Evolutionary conservation across 2,329 filamentous ascomycete species (phyloP), one percentile per base, ranked within the genome.

Genomic region (Colletotrichum cordylinicola): DNA sequence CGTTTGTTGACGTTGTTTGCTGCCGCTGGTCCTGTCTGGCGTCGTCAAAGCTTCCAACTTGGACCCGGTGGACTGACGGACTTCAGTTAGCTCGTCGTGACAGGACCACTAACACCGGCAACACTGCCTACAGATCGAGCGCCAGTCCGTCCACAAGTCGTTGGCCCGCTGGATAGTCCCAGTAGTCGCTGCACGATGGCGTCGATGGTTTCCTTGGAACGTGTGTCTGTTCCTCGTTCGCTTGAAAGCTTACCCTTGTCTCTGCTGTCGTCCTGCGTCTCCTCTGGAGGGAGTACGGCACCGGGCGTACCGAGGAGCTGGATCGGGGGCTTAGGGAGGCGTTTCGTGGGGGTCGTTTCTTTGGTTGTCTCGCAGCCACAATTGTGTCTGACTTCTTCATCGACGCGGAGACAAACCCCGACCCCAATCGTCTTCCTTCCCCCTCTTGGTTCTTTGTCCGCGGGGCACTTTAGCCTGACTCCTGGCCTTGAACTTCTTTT

Each of bases 401-500:
- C 39, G 5, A 48, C 39, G 39, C 39, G 18, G 18, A 48, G 67
- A 24, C 55, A 69, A 64, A 64, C 64, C 15, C 58, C 60, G 60
- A 48, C 52, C 21, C 48, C 5, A 61, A 37, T 27, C 29, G 24
- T 60, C 35, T 60, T 65, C 29, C 27, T 58, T 64, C 35, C 55
- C 55, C 52, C 61, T 37, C 39, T 27, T 29, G 24, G 24, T 48
- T 35, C 73, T 75, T 72, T 75, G 73, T 75, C 39, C 31, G 27
- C 62, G 27, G 62, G 31, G 62, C 68, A 67, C 68, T 67, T 21
- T 61, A 43, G 68, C 37, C 31, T 24, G 13, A 24, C n/a, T 62
- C 62, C 72, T 75, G 62, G 24, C 62, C 72, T 29, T 62, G 72
- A 13, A 16, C 29, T 39, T 67, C 73, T 58, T 75, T 75, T 75